phyloP scores from a whole-genome alignment of 164 flowering plant species.

The Annona cherimola region DNA sequence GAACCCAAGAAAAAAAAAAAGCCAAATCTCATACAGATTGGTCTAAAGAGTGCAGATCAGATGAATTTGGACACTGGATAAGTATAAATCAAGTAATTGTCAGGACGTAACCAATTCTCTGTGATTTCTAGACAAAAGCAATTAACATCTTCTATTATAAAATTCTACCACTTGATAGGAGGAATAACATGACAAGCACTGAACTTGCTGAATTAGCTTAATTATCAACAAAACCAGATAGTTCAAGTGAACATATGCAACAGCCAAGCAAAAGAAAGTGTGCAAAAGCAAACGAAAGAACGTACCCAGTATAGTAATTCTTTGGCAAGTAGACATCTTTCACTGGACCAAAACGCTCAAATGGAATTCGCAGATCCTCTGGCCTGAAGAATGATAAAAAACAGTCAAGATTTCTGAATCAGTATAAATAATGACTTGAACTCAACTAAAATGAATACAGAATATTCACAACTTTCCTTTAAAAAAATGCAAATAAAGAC shows the following conservation, averaged over 20 bases:
- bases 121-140: not conserved
- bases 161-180: not conserved
- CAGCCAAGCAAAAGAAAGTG: not conserved
- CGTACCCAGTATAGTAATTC: conserved; percentile 91
- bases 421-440: no score
- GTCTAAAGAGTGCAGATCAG: no score
- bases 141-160: not conserved
- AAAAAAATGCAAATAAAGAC: not conserved
- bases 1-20: no score
- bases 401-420: not conserved
- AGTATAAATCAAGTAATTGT: not conserved
- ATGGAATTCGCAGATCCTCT: conserved; percentile 78
- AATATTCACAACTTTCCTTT: not conserved
- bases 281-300: not conserved
- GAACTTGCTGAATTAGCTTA: not conserved
- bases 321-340: conserved; percentile 95
- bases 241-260: not conserved
- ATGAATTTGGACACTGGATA: no score
- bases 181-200: not conserved
- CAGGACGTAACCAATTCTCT: not conserved
- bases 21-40: no score
- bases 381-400: conserved; percentile 41
- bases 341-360: conserved; percentile 85
- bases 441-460: not conserved
- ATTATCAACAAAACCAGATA: not conserved